Evolutionary conservation across 345 rosid genomes (phyloP).

Genomic region (Toxicodendron radicans): DNA sequence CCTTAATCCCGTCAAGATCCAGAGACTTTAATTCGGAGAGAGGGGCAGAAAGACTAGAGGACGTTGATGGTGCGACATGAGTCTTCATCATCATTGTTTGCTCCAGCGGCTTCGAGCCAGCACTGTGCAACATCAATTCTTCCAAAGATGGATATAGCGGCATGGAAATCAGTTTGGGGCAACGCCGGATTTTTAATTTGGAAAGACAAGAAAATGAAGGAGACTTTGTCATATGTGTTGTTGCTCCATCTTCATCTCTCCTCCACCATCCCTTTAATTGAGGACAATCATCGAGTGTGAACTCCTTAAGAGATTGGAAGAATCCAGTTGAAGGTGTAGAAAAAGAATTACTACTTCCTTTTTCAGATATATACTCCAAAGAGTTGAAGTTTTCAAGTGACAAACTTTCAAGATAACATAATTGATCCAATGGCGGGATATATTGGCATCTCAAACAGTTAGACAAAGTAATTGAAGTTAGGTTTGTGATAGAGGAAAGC

Average conservation of each 20-base stretch:
- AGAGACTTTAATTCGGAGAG: slow-evolving; percentile 7
- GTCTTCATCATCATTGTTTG: background rate
- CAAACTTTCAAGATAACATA: background rate
- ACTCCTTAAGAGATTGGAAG: slow-evolving; percentile 17
- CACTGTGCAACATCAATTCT: background rate
- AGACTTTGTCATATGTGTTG: background rate
- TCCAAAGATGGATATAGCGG: slow-evolving; percentile 10
- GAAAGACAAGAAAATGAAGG: slow-evolving; percentile 11
- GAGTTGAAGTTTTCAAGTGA: background rate
- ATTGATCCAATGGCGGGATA: slow-evolving; percentile 1
- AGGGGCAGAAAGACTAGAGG: background rate
- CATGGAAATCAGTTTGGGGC: slow-evolving; percentile 9
- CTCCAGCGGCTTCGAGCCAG: too few relatives aligned
- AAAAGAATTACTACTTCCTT: background rate
- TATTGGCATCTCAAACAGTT: background rate
- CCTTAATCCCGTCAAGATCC: background rate
- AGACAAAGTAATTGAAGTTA: background rate
- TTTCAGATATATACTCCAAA: background rate
- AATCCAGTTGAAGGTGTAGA: background rate
- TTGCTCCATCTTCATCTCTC: background rate
- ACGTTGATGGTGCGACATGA: background rate
- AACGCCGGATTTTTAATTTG: background rate
- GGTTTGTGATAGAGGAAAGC: slow-evolving; percentile 1
- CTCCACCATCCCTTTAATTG: background rate
- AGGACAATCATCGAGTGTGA: background rate